Evolutionary conservation across 176 grass and related monocot genomes (phyloP).

Genomic region (Cymbopogon citratus): DNA sequence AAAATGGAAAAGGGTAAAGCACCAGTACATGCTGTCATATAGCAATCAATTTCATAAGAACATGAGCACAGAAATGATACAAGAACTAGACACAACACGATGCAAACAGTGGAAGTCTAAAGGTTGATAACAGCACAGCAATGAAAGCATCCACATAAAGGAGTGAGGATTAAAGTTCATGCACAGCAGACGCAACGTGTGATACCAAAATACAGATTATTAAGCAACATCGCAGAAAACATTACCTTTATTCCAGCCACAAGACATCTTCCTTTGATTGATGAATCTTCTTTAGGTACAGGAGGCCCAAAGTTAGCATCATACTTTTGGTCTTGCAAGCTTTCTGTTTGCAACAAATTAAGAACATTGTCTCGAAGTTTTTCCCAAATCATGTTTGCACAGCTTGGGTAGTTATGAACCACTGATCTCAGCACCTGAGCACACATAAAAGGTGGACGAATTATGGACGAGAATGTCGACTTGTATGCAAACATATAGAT

Average conservation of each 20-base stretch:
- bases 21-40: not conserved
- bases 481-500: slow-evolving; percentile 16
- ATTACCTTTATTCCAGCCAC: slow-evolving; percentile 79
- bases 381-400: slow-evolving; percentile 57
- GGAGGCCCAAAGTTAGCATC: slow-evolving; percentile 29
- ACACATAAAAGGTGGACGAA: slow-evolving; percentile 13
- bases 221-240: not conserved
- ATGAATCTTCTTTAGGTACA: slow-evolving; percentile 62
- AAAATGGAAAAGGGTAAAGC: not conserved
- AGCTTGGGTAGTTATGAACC: slow-evolving; percentile 80
- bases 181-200: not conserved
- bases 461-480: slow-evolving; percentile 3
- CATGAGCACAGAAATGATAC: not conserved
- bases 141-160: not conserved
- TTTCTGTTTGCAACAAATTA: slow-evolving; percentile 55
- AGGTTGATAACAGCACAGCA: not conserved
- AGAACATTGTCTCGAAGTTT: slow-evolving; percentile 45
- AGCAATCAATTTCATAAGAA: not conserved
- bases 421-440: slow-evolving; percentile 65
- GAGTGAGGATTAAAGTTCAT: not conserved
- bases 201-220: not conserved
- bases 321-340: slow-evolving; percentile 41
- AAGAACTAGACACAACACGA: not conserved
- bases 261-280: slow-evolving; percentile 64
- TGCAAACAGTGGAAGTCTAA: slow-evolving; percentile 2